These are phyloP conservation scores for Manihot esculenta DNA, from an alignment of 441 rosid genomes.

Conservation along the genomic window DNA sequence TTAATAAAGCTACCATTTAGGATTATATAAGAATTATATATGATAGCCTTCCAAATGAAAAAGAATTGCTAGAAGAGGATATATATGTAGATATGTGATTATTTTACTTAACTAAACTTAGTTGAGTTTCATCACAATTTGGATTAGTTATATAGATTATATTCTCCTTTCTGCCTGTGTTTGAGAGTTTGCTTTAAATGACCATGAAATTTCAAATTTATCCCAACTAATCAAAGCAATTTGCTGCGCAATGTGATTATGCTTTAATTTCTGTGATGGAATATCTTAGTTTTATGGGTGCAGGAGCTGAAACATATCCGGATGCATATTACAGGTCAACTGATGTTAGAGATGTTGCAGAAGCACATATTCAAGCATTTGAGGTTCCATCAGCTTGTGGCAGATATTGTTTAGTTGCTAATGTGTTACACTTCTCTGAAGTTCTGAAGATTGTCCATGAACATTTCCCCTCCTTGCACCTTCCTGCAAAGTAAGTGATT, in stretches of 20 bases:
- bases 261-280: neutral
- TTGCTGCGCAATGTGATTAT: neutral
- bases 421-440: slow-evolving; percentile 38
- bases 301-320: slow-evolving; percentile 41
- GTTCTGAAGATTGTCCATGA: slow-evolving; percentile 40
- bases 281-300: neutral
- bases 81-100: no score
- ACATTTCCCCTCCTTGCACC: slow-evolving; percentile 45
- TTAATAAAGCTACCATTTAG: no score
- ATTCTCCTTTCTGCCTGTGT: no score
- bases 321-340: slow-evolving; percentile 34
- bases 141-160: no score
- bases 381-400: slow-evolving; percentile 55
- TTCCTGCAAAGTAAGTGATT: slow-evolving; percentile 45
- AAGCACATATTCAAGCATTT: slow-evolving; percentile 61
- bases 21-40: no score
- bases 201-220: neutral
- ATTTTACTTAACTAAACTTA: no score
- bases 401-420: slow-evolving; percentile 51
- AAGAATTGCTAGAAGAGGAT: neutral
- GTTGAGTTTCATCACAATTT: no score
- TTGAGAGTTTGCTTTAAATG: no score
- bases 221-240: neutral
- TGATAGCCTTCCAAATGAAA: neutral
- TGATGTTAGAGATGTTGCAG: slow-evolving; percentile 64